These are phyloP conservation scores for Heliocybe sulcata DNA, from an alignment of 1,284 basidiomycete genomes.

Conservation along the genomic window DNA sequence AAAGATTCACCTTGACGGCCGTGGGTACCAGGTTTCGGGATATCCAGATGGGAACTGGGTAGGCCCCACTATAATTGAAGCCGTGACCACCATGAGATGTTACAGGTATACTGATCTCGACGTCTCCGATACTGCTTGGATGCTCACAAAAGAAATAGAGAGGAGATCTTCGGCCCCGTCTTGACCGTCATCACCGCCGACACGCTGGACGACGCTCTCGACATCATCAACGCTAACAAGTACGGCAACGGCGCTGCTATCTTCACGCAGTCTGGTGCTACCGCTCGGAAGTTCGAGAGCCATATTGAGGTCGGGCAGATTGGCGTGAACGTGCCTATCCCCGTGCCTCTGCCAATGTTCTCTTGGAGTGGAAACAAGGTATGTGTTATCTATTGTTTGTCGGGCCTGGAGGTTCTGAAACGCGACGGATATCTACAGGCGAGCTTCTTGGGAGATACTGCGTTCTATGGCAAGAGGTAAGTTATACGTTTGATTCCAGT, in stretches of 20 bases:
- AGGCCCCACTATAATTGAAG: slow-evolving; percentile 89
- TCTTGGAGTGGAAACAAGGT: slow-evolving; percentile 90
- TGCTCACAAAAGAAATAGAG: slow-evolving; percentile 32
- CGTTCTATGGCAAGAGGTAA: slow-evolving; percentile 84
- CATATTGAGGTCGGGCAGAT: slow-evolving; percentile 90
- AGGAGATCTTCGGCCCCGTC: slow-evolving; percentile 96
- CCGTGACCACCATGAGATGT: slow-evolving; percentile 75
- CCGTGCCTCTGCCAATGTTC: slow-evolving; percentile 89
- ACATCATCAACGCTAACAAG: slow-evolving; percentile 83
- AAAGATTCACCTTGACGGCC: slow-evolving; percentile 83
- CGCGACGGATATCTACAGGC: slow-evolving; percentile 44
- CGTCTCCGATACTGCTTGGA: slow-evolving; percentile 1
- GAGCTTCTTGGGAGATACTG: slow-evolving; percentile 82
- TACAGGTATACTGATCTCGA: slow-evolving; percentile 60
- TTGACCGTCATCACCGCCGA: slow-evolving; percentile 77
- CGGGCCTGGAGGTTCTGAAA: slow-evolving; percentile 18
- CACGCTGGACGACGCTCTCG: slow-evolving; percentile 87
- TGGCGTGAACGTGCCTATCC: slow-evolving; percentile 91
- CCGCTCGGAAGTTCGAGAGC: slow-evolving; percentile 89
- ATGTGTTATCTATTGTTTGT: slow-evolving; percentile 6
- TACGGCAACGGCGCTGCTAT: slow-evolving; percentile 96
- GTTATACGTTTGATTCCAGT: background rate
- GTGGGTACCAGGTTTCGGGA: slow-evolving; percentile 57
- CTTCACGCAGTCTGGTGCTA: slow-evolving; percentile 96
- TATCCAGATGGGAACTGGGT: slow-evolving; percentile 95